Conservation (phyloP, 2,329 filamentous ascomycete species). For the Chaetoscypha palmicola region DNA sequence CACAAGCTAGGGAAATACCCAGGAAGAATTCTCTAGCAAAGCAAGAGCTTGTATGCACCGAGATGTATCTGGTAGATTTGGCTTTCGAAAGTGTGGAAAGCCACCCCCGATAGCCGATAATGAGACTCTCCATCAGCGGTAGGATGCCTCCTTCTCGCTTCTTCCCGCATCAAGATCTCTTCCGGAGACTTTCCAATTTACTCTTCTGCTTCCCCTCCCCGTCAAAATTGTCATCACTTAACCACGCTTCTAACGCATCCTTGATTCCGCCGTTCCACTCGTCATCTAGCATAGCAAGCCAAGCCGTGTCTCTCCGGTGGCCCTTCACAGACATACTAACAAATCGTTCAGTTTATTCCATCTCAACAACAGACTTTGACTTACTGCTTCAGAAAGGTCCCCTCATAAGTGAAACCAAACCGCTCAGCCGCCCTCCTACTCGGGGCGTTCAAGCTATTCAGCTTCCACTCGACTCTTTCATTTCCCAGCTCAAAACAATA, state of each 20-base stretch:
- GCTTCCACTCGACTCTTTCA: conserved; percentile 58
- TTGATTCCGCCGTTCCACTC: conserved; percentile 46
- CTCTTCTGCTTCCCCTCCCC: conserved; percentile 43
- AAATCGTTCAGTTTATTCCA: not conserved
- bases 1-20: too few relatives aligned
- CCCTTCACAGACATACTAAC: conserved; percentile 47
- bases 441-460: conserved; percentile 47
- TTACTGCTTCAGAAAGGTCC: conserved; percentile 50
- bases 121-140: too few relatives aligned
- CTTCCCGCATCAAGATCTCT: too few relatives aligned
- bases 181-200: conserved; percentile 33
- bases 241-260: conserved; percentile 45
- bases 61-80: too few relatives aligned
- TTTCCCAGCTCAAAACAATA: conserved; percentile 50
- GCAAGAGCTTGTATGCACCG: too few relatives aligned
- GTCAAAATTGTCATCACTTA: conserved; percentile 50
- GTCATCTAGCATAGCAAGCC: conserved; percentile 50
- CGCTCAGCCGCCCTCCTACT: conserved; percentile 48
- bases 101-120: too few relatives aligned
- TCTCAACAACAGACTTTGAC: not conserved
- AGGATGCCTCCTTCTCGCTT: too few relatives aligned
- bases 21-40: too few relatives aligned
- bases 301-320: conserved; percentile 50
- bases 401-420: conserved; percentile 53
- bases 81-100: too few relatives aligned